Conservation (phyloP, 1,284 basidiomycete genomes). For the Filobasidium uniguttulatum region DNA sequence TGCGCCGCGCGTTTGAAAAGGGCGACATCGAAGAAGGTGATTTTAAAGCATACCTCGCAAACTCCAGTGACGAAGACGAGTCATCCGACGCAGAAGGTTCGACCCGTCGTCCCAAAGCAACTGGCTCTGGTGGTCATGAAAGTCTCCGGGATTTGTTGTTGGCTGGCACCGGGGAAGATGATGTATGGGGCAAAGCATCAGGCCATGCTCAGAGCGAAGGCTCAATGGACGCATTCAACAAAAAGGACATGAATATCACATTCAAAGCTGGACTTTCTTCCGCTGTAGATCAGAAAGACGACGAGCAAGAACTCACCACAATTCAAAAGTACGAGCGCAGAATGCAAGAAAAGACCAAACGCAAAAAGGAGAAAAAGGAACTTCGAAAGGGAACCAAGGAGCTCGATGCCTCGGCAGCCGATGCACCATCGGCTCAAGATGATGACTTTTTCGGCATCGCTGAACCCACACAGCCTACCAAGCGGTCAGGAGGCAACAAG, state of each 20-base stretch:
- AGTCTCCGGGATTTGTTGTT: slow-evolving; percentile 57
- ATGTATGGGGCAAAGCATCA: slow-evolving; percentile 53
- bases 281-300: slow-evolving; percentile 27
- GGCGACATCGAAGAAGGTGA: slow-evolving; percentile 81
- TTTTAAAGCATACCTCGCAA: slow-evolving; percentile 72
- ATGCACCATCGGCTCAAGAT: slow-evolving; percentile 37
- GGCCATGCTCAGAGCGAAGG: slow-evolving; percentile 6
- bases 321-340: slow-evolving; percentile 67
- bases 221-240: not conserved
- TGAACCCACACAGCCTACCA: slow-evolving; percentile 6
- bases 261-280: slow-evolving; percentile 69
- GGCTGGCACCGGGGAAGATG: slow-evolving; percentile 45
- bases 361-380: slow-evolving; percentile 43
- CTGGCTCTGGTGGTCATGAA: slow-evolving; percentile 26
- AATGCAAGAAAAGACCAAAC: slow-evolving; percentile 69
- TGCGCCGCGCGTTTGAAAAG: slow-evolving; percentile 59
- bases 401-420: slow-evolving; percentile 19
- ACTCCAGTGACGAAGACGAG: slow-evolving; percentile 46
- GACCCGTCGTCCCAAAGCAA: slow-evolving; percentile 23
- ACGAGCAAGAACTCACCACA: slow-evolving; percentile 54
- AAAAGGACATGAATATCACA: slow-evolving; percentile 76
- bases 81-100: slow-evolving; percentile 31
- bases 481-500: slow-evolving; percentile 5
- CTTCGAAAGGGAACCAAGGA: slow-evolving; percentile 30
- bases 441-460: slow-evolving; percentile 53